Conservation (phyloP, 108 stramenopile species). For the Aurantiochytrium sp. region DNA sequence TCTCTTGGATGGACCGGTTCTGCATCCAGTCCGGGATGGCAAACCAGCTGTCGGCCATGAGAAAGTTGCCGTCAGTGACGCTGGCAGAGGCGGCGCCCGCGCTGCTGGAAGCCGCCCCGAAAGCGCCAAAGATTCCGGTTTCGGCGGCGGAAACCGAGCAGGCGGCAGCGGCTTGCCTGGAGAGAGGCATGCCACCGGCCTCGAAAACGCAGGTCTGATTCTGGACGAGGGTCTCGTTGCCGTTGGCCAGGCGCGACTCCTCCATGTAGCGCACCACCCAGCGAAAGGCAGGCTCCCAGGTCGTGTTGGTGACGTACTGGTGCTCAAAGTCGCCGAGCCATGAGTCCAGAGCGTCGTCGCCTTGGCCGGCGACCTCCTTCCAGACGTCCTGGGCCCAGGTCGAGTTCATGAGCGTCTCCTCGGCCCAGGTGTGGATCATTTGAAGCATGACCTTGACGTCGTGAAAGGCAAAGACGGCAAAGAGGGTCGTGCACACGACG, state of each 20-base stretch:
- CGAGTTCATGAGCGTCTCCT: neutral
- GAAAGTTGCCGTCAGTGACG: too few relatives aligned
- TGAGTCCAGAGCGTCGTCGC: neutral
- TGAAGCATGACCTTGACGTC: neutral
- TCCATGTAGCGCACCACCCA: conserved; percentile 20
- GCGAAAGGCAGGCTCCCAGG: conserved; percentile 1
- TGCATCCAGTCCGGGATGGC: neutral
- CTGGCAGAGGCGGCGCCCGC: neutral
- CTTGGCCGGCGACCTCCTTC: neutral
- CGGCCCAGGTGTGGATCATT: neutral
- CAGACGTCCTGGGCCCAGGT: neutral
- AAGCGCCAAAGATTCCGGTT: neutral
- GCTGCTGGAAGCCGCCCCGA: neutral
- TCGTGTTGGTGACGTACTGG: conserved; percentile 1
- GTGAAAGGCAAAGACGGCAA: neutral
- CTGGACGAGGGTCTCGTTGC: too few relatives aligned
- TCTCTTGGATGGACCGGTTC: neutral
- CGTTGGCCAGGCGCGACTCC: neutral
- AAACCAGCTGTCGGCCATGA: neutral
- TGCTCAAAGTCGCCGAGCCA: conserved; percentile 8
- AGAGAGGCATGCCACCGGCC: too few relatives aligned
- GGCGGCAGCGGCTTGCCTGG: neutral
- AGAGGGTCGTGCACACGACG: neutral
- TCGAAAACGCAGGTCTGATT: too few relatives aligned
- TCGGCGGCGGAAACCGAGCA: too few relatives aligned